Conservation (phyloP, 305 asterid genomes). For the Solanum aculeatissimum region DNA sequence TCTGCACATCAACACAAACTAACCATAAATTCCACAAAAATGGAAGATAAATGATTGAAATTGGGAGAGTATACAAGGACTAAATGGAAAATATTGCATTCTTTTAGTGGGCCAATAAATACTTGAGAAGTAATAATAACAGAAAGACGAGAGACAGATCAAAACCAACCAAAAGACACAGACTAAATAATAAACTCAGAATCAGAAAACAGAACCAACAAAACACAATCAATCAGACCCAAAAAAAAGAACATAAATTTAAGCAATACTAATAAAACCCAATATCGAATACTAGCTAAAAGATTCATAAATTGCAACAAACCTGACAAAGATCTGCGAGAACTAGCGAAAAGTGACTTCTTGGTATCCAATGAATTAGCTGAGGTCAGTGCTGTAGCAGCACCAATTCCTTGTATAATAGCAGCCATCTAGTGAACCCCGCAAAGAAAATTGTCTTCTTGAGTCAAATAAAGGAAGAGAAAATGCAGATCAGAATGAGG, state of each 20-base stretch:
- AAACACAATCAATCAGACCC: neutral
- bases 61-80: neutral
- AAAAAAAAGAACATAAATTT: neutral
- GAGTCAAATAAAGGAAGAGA: neutral
- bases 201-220: neutral
- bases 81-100: neutral
- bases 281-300: neutral
- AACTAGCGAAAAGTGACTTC: constrained; percentile 9
- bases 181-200: neutral
- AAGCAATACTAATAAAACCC: neutral
- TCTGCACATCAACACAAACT: constrained; percentile 13
- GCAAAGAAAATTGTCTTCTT: neutral
- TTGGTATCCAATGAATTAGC: constrained; percentile 14
- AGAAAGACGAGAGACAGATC: neutral
- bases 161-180: neutral
- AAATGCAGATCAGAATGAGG: neutral
- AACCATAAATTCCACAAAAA: neutral
- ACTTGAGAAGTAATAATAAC: too few relatives aligned
- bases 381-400: constrained; percentile 29
- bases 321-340: constrained; percentile 35
- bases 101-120: neutral
- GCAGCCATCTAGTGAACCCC: constrained; percentile 17
- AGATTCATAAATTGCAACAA: neutral
- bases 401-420: constrained; percentile 35
- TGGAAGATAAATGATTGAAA: neutral